A percentile compares a stretch with the other conserved stretches of the same genome.
phyloP scores from a whole-genome alignment of 352 stramenopile genomes.

The Pythium volutum region DNA sequence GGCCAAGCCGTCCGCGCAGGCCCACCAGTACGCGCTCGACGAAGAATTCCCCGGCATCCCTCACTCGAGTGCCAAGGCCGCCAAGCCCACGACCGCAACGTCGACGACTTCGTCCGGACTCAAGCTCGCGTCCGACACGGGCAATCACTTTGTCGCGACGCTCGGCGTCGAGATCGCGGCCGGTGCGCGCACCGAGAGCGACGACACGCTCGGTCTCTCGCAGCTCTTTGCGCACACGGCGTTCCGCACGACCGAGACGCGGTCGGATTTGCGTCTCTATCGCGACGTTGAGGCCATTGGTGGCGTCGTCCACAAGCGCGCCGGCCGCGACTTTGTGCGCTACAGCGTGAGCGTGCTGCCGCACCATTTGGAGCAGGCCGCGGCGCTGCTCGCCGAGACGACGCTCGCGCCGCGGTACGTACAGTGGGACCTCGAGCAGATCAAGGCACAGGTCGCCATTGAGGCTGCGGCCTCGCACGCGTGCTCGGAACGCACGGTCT shows the following conservation, averaged over 20 bases:
- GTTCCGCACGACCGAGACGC: slow-evolving; percentile 68
- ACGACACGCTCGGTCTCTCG: slow-evolving; percentile 69
- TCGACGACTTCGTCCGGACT: slow-evolving; percentile 49
- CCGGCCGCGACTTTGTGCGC: slow-evolving; percentile 70
- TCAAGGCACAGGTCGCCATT: slow-evolving; percentile 63
- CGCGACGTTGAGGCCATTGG: slow-evolving; percentile 82
- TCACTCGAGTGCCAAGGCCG: slow-evolving; percentile 31
- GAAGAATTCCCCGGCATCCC: slow-evolving; percentile 64
- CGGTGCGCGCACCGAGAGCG: slow-evolving; percentile 58
- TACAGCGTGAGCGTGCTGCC: slow-evolving; percentile 78
- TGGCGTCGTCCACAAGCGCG: slow-evolving; percentile 53
- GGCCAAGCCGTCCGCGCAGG: slow-evolving; percentile 50
- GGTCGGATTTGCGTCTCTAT: slow-evolving; percentile 80
- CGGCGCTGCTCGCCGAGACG: slow-evolving; percentile 78
- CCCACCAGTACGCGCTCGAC: slow-evolving; percentile 52
- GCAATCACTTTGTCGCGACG: slow-evolving; percentile 44
- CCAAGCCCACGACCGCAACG: slow-evolving; percentile 25
- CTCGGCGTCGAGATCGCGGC: slow-evolving; percentile 64
- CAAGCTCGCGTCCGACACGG: slow-evolving; percentile 58
- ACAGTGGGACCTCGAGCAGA: slow-evolving; percentile 70
- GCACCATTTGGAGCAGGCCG: slow-evolving; percentile 58
- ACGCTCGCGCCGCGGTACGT: slow-evolving; percentile 73
- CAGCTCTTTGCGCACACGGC: slow-evolving; percentile 83
- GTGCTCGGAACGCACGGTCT: slow-evolving; percentile 44
- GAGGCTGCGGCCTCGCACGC: slow-evolving; percentile 44